phyloP scores from a whole-genome alignment of 345 rosid species.

The Populus tremula region DNA sequence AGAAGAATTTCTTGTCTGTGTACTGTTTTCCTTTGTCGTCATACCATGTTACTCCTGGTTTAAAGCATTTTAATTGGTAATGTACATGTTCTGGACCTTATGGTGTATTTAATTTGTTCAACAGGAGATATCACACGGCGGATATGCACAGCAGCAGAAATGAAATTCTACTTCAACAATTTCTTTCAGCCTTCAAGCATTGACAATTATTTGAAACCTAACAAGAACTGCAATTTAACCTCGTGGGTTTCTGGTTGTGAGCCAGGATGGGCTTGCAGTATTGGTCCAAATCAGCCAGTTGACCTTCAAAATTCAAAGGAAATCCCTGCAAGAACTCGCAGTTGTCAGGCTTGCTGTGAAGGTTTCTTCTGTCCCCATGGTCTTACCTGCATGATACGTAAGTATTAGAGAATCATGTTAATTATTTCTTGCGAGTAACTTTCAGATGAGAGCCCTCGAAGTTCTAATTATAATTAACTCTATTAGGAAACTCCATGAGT shows the following conservation, averaged over 20 bases:
- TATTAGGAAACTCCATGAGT: background rate
- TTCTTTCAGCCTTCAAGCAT: slow-evolving; percentile 40
- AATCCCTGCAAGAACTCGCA: slow-evolving; percentile 58
- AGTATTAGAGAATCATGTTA: slow-evolving; percentile 27
- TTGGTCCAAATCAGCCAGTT: slow-evolving; percentile 36
- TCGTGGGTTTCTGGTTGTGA: slow-evolving; percentile 92
- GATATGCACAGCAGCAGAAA: slow-evolving; percentile 77
- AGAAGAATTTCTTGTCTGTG: no score
- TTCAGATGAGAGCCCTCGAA: background rate
- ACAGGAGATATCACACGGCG: slow-evolving; percentile 52
- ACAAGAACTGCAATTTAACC: slow-evolving; percentile 75
- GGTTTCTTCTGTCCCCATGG: slow-evolving; percentile 94
- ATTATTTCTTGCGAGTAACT: slow-evolving; percentile 1
- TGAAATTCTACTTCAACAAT: slow-evolving; percentile 60
- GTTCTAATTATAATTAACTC: background rate
- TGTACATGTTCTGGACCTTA: background rate
- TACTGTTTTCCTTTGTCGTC: background rate
- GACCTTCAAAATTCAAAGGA: slow-evolving; percentile 50
- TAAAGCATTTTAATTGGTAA: no score
- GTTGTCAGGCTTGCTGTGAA: slow-evolving; percentile 77
- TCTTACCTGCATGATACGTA: slow-evolving; percentile 95
- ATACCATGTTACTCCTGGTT: background rate
- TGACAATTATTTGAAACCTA: slow-evolving; percentile 49
- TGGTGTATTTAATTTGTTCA: slow-evolving; percentile 16
- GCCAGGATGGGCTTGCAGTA: slow-evolving; percentile 94